These are phyloP conservation scores for maize (Zea mays) DNA, from an alignment of 176 grass and related monocot species.

Conservation along the genomic window Zm-B73-REFERENCE-NAM-5.0 NC_050097.1:161975001-161975500, in stretches of 20 bases:
- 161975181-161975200: constrained; percentile 6
- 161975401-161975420: neutral
- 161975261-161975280: neutral
- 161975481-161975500: neutral
- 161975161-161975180: constrained; percentile 21
- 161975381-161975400: neutral
- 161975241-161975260: constrained; percentile 3
- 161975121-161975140: constrained; percentile 67
- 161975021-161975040: constrained; percentile 15
- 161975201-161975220: constrained; percentile 11
- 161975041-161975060: constrained; percentile 23
- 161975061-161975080: constrained; percentile 72
- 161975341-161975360: constrained; percentile 13
- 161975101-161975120: constrained; percentile 62
- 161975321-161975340: neutral
- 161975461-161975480: neutral
- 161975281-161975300: neutral
- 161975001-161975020: constrained; percentile 9
- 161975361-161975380: neutral
- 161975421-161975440: neutral
- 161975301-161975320: neutral
- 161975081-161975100: constrained; percentile 72
- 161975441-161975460: neutral
- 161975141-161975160: constrained; percentile 15
- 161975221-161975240: neutral